These are phyloP conservation scores for Venturia carpophila DNA, from an alignment of 2,329 filamentous ascomycete genomes.

Conservation along the genomic window DNA sequence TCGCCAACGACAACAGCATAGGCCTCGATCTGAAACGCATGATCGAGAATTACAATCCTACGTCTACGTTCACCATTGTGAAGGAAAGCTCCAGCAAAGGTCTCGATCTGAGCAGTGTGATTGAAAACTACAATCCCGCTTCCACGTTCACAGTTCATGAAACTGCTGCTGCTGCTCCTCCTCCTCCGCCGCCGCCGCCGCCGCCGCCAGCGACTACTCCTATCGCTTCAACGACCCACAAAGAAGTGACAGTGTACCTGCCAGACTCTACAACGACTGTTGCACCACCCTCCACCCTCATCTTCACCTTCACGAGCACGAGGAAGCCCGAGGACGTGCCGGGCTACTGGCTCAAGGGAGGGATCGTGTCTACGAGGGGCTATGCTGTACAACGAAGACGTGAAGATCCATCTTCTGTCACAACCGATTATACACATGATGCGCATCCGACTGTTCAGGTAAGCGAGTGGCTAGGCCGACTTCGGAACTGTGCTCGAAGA, in stretches of 20 bases:
- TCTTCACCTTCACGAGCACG: neutral
- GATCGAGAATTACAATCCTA: neutral
- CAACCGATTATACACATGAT: neutral
- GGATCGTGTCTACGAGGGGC: neutral
- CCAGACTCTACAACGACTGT: neutral
- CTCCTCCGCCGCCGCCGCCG: too few relatives aligned
- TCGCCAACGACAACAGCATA: neutral
- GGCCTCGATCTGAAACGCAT: neutral
- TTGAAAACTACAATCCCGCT: neutral
- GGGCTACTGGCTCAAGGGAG: neutral
- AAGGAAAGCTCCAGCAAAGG: neutral
- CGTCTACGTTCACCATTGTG: neutral
- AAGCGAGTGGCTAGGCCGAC: neutral
- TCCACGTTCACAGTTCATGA: neutral
- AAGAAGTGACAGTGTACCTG: too few relatives aligned
- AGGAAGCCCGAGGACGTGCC: neutral
- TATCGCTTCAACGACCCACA: too few relatives aligned
- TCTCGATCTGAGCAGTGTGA: neutral
- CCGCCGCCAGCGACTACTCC: too few relatives aligned
- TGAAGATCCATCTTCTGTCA: neutral
- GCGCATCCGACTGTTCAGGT: neutral
- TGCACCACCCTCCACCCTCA: neutral
- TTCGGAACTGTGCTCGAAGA: neutral
- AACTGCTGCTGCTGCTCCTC: neutral
- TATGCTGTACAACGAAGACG: neutral